Evolutionary conservation across 331 rosid genomes (phyloP), one percentile per base, ranked within the genome.

Genomic region (Malus hybrid): DNA sequence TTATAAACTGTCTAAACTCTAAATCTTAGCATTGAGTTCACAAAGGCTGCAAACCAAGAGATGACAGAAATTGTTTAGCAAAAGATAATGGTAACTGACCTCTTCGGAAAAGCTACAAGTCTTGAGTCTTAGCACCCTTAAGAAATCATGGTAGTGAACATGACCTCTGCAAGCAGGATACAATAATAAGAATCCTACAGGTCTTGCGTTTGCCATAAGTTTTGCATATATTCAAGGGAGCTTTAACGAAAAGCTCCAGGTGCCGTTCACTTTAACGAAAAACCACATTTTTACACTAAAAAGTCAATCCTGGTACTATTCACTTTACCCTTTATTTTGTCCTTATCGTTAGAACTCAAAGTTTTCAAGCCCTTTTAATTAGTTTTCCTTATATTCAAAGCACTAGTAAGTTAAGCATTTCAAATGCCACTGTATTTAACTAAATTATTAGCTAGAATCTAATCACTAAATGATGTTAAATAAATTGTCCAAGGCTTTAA

Each of bases 121-220:
- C 82, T 82, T 80, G 68, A 94, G 92, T 83, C 90, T 79, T 73
- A 90, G 77, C 83, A 72, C 90, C 76, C 80, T 88, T 86, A 94
- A 52, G 87, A 94, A 94, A 82, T 82, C 88, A 76, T 80, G 74
- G 79, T 88, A 94, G 56, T 84, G 85, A 70, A 87, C 97, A 71
- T 78, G 84, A 13, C 97, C 99, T 76, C 99, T 94, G 91, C 85
- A 81, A 78, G 62, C 24, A 77, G 28, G 56, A 82, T 48, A 71
- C 50, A 75, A 83, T 16, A 42, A 50, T 63, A 61, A 70, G 57
- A 81, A 5, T 33, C 29, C 19, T 44, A 46, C 16, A 60, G 27
- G 11, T 61, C 22, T 29, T 54, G 20, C 18, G 22, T 39, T 48
- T 34, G 14, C 36, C 0, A 14, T 15, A 48, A 20, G 54, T 39